phyloP scores from a whole-genome alignment of 169 alveolate genomes.

The Eimeria acervulina region DNA sequence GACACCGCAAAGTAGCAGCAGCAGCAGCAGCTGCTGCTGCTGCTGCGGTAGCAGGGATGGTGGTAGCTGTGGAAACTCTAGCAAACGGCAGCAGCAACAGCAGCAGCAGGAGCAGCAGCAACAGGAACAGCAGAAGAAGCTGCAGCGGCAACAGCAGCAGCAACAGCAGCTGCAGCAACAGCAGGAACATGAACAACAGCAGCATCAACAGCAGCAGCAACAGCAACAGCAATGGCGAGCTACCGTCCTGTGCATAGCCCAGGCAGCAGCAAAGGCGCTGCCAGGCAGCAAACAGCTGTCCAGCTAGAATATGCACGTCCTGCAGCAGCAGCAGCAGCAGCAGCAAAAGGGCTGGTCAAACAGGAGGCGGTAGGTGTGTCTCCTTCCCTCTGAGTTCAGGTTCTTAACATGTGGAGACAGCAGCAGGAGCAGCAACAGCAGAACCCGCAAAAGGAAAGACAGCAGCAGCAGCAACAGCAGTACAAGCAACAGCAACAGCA shows the following conservation, averaged over 20 bases:
- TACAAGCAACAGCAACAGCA: background rate
- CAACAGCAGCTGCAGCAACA: too few relatives aligned
- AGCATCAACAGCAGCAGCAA: constrained; percentile 9
- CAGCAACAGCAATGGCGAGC: background rate
- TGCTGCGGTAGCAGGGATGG: background rate
- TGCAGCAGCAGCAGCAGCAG: constrained; percentile 37
- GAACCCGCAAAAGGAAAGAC: too few relatives aligned
- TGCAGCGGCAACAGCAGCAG: too few relatives aligned
- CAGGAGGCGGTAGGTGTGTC: too few relatives aligned
- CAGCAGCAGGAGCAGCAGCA: too few relatives aligned
- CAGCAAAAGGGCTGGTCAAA: too few relatives aligned
- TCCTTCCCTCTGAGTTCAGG: too few relatives aligned
- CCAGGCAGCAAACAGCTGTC: constrained; percentile 15
- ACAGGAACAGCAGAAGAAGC: too few relatives aligned
- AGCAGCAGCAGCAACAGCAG: too few relatives aligned
- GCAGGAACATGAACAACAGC: background rate
- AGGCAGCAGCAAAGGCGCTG: constrained; percentile 44
- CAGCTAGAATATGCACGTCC: constrained; percentile 2
- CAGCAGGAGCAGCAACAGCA: background rate
- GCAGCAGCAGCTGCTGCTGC: constrained; percentile 45
- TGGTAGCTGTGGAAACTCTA: too few relatives aligned
- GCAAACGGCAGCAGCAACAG: too few relatives aligned
- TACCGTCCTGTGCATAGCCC: background rate
- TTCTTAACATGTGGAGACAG: background rate
- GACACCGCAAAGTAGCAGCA: background rate